Evolutionary conservation across 148 eudicot genomes (phyloP).

Genomic region (Cornus controversa): DNA sequence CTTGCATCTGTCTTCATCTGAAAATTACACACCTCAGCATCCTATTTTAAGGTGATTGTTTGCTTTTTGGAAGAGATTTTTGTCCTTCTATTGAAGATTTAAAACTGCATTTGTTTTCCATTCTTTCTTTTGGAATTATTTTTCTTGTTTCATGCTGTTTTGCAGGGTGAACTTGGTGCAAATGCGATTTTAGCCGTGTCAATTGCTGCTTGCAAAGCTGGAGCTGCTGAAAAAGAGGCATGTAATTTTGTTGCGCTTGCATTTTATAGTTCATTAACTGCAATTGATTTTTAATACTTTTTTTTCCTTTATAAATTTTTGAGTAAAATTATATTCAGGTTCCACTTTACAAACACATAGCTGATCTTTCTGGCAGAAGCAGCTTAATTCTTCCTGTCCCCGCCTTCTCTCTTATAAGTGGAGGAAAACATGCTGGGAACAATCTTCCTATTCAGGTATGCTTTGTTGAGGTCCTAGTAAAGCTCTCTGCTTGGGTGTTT

Average conservation of each 20-base stretch:
- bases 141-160: slow-evolving; percentile 17
- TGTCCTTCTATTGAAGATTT: background rate
- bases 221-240: slow-evolving; percentile 97
- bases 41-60: background rate
- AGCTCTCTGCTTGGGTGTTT: background rate
- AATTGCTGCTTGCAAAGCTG: slow-evolving; percentile 98
- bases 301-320: background rate
- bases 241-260: slow-evolving; percentile 17
- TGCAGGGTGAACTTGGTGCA: slow-evolving; percentile 94
- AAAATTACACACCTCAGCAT: background rate
- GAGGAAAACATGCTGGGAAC: slow-evolving; percentile 93
- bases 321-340: slow-evolving; percentile 47
- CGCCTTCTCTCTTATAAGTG: slow-evolving; percentile 78
- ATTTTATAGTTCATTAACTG: slow-evolving; percentile 2
- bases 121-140: background rate
- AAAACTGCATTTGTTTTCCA: background rate
- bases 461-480: background rate
- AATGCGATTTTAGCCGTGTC: slow-evolving; percentile 95
- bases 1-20: background rate
- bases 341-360: slow-evolving; percentile 87
- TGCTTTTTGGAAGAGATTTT: background rate
- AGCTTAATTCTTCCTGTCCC: slow-evolving; percentile 78
- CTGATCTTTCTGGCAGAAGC: slow-evolving; percentile 83
- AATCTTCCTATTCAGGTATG: slow-evolving; percentile 79
- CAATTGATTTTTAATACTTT: slow-evolving; percentile 5